Conservation (phyloP, 2,329 filamentous ascomycete species). For the Ciborinia camelliae region DNA sequence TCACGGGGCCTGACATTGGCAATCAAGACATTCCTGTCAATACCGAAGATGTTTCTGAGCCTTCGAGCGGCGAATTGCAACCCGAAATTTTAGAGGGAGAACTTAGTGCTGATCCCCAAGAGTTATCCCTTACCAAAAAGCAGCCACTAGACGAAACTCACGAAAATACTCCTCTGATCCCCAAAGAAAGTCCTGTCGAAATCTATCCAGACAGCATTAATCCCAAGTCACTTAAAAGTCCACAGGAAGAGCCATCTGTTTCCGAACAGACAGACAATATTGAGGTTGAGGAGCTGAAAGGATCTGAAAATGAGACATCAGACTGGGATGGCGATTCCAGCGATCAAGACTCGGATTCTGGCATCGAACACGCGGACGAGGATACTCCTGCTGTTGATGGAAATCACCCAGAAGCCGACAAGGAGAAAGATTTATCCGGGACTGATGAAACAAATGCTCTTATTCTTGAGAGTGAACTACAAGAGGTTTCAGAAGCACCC, state of each 20-base stretch:
- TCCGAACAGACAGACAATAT: background rate
- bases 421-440: background rate
- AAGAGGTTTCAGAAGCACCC: background rate
- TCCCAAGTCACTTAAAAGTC: background rate
- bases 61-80: background rate
- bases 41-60: background rate
- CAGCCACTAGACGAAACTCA: background rate
- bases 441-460: background rate
- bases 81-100: background rate
- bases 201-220: background rate
- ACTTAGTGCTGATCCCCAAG: background rate
- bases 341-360: background rate
- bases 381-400: background rate
- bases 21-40: background rate
- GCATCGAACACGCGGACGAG: background rate
- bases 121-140: background rate
- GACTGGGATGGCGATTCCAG: constrained; percentile 4
- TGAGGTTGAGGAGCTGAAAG: background rate
- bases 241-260: background rate
- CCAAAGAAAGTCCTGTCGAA: background rate
- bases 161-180: background rate
- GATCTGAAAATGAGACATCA: background rate
- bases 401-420: background rate
- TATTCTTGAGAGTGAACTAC: background rate
- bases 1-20: background rate